Evolutionary conservation across 352 stramenopile genomes (phyloP), one percentile per base, ranked within the genome.

Genomic region (Phytophthora capsici): DNA sequence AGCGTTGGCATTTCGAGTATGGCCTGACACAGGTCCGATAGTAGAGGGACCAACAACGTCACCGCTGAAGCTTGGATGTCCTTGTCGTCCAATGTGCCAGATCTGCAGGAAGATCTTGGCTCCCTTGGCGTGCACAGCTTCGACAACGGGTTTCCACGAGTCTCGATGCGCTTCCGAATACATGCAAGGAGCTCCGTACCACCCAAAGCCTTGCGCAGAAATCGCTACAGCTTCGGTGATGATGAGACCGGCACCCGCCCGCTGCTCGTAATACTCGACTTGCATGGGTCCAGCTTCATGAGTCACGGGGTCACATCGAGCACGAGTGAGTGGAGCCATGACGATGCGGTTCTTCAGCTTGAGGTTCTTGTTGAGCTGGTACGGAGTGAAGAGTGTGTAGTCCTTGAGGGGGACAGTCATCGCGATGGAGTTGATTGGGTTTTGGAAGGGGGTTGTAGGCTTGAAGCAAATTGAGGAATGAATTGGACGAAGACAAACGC

Each of bases 71-170:
- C 63, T 80, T 26, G 54, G 73, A 30, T 71, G 74, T n/a, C 48
- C 63, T 47, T 71, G 58, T 20, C 86, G 73, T 36, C 87, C 89
- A 37, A 90, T 80, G 66, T 96, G 88, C 86, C 86, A 95, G 20
- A 77, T 32, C 65, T 77, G 65, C 22, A 77, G 19, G 55, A 74
- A 77, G 26, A 77, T 74, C 36, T 74, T 77, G 28, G 76, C 82
- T 16, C 70, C 82, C 46, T 88, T 90, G 5, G 71, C 76, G 61
- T 97, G 89, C 12, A 97, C 88, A 2, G 64, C 54, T 32, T 91
- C 76, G 6, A 81, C 71, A 0, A 90, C 59, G 2, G 63, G 54
- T n/a, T 57, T 65, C 82, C 78, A 91, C 16, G 54, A 75, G 3
- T 63, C 51, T 9, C 64, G 60, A 25, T 90, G 78, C 3, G 65